A percentile compares a stretch with the other conserved stretches of the same genome.
phyloP scores from a whole-genome alignment of 345 rosid genomes.

The Rhodomyrtus tomentosa region DNA sequence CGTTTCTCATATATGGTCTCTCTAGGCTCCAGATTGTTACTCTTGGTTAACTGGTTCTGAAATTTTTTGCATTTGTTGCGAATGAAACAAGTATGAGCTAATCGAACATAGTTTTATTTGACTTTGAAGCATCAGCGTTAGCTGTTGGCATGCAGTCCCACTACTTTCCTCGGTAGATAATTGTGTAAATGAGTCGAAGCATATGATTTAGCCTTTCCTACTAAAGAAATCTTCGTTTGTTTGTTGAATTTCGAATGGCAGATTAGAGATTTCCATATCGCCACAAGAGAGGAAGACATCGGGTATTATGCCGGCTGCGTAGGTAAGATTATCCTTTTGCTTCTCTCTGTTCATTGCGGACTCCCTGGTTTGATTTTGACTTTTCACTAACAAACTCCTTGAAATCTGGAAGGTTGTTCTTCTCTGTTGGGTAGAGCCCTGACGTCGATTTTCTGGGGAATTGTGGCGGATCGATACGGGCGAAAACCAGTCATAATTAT shows the following conservation, averaged over 20 bases:
- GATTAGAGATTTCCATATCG: conserved; percentile 68
- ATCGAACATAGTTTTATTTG: neutral
- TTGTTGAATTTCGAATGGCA: conserved; percentile 13
- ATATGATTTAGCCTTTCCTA: neutral
- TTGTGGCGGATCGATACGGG: conserved; percentile 82
- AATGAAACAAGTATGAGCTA: neutral
- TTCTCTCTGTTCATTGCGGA: neutral
- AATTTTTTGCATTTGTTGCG: neutral
- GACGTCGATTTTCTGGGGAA: conserved; percentile 82
- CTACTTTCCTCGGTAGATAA: neutral
- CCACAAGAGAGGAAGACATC: conserved; percentile 75
- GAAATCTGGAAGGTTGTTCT: conserved; percentile 45
- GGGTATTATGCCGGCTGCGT: conserved; percentile 84
- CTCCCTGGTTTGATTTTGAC: neutral
- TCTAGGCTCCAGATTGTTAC: neutral
- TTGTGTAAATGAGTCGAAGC: neutral
- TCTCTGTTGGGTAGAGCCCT: conserved; percentile 82
- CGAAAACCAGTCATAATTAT: conserved; percentile 77
- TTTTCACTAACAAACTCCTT: neutral
- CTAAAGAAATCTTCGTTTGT: neutral
- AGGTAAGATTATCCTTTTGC: conserved; percentile 32
- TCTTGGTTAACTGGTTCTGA: neutral
- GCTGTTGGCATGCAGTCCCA: neutral
- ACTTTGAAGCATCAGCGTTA: neutral
- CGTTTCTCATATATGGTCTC: neutral